Evolutionary conservation across 1,139 yeast species (phyloP), one percentile per base, ranked within the genome.

Genomic region (Kurtzmaniella quercitrusa): DNA sequence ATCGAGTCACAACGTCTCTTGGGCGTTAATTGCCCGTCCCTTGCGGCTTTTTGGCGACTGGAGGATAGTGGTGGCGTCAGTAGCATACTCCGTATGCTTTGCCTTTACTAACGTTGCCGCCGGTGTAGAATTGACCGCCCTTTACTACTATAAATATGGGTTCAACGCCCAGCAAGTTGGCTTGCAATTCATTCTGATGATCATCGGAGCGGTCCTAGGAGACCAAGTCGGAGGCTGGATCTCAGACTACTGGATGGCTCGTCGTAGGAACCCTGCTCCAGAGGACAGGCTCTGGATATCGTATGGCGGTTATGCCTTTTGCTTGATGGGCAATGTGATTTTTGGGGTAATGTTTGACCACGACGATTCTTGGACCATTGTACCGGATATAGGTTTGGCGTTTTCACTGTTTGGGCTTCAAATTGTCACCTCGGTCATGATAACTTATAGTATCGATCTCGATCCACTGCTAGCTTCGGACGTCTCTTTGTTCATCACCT

Each of bases 121-220:
- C 29, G 55, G 56, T 29, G 59, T 56, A 17, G 60, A 56, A 40
- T 45, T 55, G 17, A 53, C 60, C 6, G 40, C 44, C 16, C 47
- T 56, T 17, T 53, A 51, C 46, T 48, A 44, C 33, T 43, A 46
- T 17, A 53, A 53, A 39, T 56, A 52, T 27, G 41, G 38, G 6
- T 47, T 56, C 36, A 53, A 55, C 40, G 50, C 58, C 3, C 59
- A 56, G 40, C 54, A 52, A 33, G 48, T 55, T 34, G 59, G 58
- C 10, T 40, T 55, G 19, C 60, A 56, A 46, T 56, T 54, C 37
- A 37, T 56, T 24, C 46, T 55, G 27, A 47, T 56, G 19, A 49
- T 56, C 6, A 29, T 55, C 8, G 60, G 60, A 16, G 43, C 54
- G 29, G 43, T 55, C n/a, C 16, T 54, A 17, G 60, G 60, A 17